Base-by-base conservation (phyloP, 306 rosid genomes). In the Sphenostylis stenocarpa region DNA sequence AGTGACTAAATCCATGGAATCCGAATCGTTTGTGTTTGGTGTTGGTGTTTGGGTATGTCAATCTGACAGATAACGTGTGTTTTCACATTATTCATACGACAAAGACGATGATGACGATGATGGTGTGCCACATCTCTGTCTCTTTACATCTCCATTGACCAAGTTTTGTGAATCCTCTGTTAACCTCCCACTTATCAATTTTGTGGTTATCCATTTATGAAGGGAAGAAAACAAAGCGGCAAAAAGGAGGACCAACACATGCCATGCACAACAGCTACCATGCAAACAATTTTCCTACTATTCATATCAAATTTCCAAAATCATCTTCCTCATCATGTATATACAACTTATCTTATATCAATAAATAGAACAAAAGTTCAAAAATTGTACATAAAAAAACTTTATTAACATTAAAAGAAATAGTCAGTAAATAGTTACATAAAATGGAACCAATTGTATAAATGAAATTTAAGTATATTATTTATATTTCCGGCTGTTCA, bases 211-310 rank as follows among this genome's bases (percentile, higher is more conserved):
- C 70, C 56, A 41, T 63, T 28, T 9, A 28, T 60, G 41, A 69
- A 57, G 2, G 39, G 48, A 45, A n/a, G 41, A 56, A 43, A 33
- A 48, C 13, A 21, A 47, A 36, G 28, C 1, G 24, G 34, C 60
- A 13, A 61, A 64, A 64, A 23, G 13, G 52, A 55, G 8, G 58
- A 51, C 31, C 53, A 78, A 69, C 58, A 48, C 77, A 34, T 61
- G n/a, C 20, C 19, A 65, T 73, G 33, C 79, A 52, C 56, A 29
- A 12, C 52, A 52, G 55, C 41, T 51, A 73, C 65, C 62, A 14
- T 67, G 45, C 48, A 74, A 38, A 75, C 24, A 57, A 48, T 75
- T 68, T 77, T 44, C 63, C 20, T 38, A 7, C 15, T 44, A 33
- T 47, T 21, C 62, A 23, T 33, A 23, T 36, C 21, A 48, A 20